Percentiles rank a stretch among this genome's conserved stretches.
Evolutionary conservation across 2,329 filamentous ascomycete genomes (phyloP).

Genomic region (Phialemonium atrogriseum): DNA sequence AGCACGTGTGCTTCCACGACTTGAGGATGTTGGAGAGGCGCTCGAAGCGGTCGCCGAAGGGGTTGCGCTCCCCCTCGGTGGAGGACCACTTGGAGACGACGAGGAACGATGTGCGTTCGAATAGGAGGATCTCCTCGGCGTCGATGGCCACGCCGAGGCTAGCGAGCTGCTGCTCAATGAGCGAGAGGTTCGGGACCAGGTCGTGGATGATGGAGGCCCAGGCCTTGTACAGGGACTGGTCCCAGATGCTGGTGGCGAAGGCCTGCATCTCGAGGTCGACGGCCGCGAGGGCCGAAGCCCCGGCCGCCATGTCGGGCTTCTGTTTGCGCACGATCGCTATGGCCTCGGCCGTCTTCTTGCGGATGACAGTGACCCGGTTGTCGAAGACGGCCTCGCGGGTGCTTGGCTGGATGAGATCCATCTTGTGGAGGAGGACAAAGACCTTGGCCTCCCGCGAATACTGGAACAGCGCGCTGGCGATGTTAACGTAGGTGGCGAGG

Average conservation of each 20-base stretch:
- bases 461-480: constrained; percentile 81
- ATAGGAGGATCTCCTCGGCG: constrained; percentile 88
- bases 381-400: constrained; percentile 77
- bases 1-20: constrained; percentile 84
- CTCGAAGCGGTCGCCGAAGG: constrained; percentile 88
- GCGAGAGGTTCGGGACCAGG: constrained; percentile 83
- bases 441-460: constrained; percentile 75
- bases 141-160: constrained; percentile 79
- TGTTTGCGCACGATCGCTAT: constrained; percentile 27
- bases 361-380: constrained; percentile 70
- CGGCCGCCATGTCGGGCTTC: constrained; percentile 14
- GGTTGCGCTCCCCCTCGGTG: constrained; percentile 66
- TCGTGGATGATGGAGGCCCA: constrained; percentile 98
- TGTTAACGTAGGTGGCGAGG: constrained; percentile 82
- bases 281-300: constrained; percentile 20
- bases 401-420: constrained; percentile 83
- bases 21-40: constrained; percentile 95
- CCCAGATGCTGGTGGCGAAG: constrained; percentile 96
- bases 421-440: constrained; percentile 96
- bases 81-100: constrained; percentile 91
- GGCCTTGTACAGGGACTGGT: constrained; percentile 94
- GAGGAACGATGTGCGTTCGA: constrained; percentile 91
- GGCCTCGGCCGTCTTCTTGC: constrained; percentile 59
- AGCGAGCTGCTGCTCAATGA: constrained; percentile 79
- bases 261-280: constrained; percentile 63